These are phyloP conservation scores for Cymodocea nodosa DNA, from an alignment of 116 monocot species.

Conservation along the genomic window DNA sequence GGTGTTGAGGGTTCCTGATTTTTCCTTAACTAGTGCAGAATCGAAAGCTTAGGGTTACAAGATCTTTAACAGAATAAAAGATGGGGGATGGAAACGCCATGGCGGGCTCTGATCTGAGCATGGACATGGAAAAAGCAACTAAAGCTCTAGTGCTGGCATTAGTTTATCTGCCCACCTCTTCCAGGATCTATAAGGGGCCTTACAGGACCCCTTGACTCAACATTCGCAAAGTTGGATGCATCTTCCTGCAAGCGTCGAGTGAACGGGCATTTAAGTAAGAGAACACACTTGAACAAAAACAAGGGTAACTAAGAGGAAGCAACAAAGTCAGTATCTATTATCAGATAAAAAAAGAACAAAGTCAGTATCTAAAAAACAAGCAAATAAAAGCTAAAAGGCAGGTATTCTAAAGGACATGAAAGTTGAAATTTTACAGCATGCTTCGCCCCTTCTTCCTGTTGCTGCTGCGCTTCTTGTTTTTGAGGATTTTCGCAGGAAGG, in stretches of 20 bases:
- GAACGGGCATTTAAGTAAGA: not conserved
- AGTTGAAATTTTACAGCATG: not conserved
- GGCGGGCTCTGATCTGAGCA: too few relatives aligned
- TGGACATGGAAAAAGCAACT: too few relatives aligned
- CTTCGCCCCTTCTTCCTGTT: not conserved
- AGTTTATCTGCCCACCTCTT: constrained; percentile 2
- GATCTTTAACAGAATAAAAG: too few relatives aligned
- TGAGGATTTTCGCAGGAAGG: not conserved
- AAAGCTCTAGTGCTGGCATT: too few relatives aligned
- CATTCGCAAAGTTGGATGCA: not conserved
- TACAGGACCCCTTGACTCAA: not conserved
- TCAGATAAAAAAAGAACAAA: too few relatives aligned
- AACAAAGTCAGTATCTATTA: not conserved
- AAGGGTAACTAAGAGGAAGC: not conserved
- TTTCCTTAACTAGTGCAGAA: too few relatives aligned
- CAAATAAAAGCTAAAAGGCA: too few relatives aligned
- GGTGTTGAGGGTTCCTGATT: too few relatives aligned
- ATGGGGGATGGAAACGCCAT: too few relatives aligned
- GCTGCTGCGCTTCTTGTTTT: not conserved
- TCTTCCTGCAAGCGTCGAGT: not conserved
- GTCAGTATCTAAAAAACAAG: not conserved
- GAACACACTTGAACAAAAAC: too few relatives aligned
- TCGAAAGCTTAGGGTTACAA: too few relatives aligned
- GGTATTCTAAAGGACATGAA: not conserved
- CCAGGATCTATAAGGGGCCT: constrained; percentile 2